Evolutionary conservation across 768 basidiomycete genomes (phyloP).

Genomic region (Tephrocybe sp.): DNA sequence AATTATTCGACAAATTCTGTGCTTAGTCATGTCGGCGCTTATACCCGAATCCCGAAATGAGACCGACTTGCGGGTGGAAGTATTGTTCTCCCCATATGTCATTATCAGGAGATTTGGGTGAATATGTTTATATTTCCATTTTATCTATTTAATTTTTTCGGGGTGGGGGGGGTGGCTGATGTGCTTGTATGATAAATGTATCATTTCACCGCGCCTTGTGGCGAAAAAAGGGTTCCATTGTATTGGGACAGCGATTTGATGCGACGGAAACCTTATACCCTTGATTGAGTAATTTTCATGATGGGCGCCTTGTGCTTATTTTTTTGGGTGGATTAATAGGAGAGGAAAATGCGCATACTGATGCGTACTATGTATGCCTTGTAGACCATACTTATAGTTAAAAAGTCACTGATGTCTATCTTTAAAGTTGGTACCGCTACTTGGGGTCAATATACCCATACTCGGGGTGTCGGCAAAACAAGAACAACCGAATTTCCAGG

Average conservation of each 20-base stretch:
- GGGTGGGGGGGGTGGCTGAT: no score
- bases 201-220: not conserved
- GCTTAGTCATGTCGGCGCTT: slow-evolving; percentile 20
- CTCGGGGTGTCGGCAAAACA: slow-evolving; percentile 28
- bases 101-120: no score
- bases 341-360: not conserved
- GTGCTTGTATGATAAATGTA: no score
- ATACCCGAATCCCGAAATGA: slow-evolving; percentile 12
- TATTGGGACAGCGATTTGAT: slow-evolving; percentile 9
- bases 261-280: slow-evolving; percentile 4
- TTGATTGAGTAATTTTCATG: slow-evolving; percentile 9
- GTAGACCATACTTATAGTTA: no score
- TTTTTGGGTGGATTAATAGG: not conserved
- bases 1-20: no score
- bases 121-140: no score
- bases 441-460: slow-evolving; percentile 38
- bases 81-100: no score
- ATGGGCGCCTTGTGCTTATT: not conserved
- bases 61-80: no score
- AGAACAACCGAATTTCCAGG: slow-evolving; percentile 25
- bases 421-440: slow-evolving; percentile 42
- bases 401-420: slow-evolving; percentile 16
- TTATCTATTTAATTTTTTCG: no score
- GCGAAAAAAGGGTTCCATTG: slow-evolving; percentile 7
- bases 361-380: no score